phyloP scores from a whole-genome alignment of 495 filamentous ascomycete species.

The Darksidea phi region DNA sequence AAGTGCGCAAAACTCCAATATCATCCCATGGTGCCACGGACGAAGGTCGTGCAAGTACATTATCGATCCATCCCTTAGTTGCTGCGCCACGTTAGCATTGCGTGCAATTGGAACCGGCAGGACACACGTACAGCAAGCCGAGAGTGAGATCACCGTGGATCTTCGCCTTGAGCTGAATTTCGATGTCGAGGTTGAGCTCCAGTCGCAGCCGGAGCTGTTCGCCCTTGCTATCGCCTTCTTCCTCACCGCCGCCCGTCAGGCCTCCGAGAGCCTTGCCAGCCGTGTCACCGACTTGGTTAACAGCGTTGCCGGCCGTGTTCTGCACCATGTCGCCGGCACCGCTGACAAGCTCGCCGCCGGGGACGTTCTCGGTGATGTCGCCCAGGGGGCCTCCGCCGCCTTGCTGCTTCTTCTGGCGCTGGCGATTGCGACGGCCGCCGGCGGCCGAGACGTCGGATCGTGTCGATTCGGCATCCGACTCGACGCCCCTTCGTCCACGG shows the following conservation, averaged over 20 bases:
- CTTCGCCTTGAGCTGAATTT: slow-evolving; percentile 86
- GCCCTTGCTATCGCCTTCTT: slow-evolving; percentile 40
- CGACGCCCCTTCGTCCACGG: slow-evolving; percentile 39
- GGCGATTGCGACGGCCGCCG: slow-evolving; percentile 44
- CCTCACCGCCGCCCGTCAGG: slow-evolving; percentile 38
- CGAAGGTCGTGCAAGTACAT: neutral
- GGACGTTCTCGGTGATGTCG: slow-evolving; percentile 44
- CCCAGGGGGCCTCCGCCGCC: slow-evolving; percentile 39
- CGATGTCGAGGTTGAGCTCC: slow-evolving; percentile 84
- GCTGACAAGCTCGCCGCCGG: slow-evolving; percentile 44
- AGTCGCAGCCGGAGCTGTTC: slow-evolving; percentile 75
- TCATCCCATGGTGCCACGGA: neutral
- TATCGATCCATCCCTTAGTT: slow-evolving; percentile 19
- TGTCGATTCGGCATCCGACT: slow-evolving; percentile 41
- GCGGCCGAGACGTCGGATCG: slow-evolving; percentile 42
- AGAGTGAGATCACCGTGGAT: slow-evolving; percentile 89
- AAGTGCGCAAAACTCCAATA: neutral
- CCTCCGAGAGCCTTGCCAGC: slow-evolving; percentile 44
- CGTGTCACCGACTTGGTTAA: slow-evolving; percentile 40
- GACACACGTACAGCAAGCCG: slow-evolving; percentile 70
- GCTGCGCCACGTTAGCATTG: neutral
- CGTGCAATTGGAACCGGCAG: neutral
- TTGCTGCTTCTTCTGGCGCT: slow-evolving; percentile 41
- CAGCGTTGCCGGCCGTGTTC: slow-evolving; percentile 46
- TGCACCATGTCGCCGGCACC: slow-evolving; percentile 45